Base-by-base conservation (phyloP, 2,329 filamentous ascomycete species). In the Pseudogymnoascus sp. region DNA sequence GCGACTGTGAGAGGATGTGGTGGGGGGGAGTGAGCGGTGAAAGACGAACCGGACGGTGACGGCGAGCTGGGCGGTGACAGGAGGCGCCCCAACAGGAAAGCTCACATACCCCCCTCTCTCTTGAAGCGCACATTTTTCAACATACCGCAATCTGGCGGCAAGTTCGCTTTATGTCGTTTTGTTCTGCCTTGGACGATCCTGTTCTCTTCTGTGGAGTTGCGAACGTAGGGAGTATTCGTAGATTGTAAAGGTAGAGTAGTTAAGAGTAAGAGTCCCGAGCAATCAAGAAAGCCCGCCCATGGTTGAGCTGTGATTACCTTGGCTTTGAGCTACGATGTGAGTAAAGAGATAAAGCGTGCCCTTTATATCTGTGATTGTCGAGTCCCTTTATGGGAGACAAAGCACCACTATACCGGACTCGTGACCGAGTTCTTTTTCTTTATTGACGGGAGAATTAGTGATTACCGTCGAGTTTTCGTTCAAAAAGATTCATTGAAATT, bases 91-190 rank as follows among this genome's bases (percentile, higher is more conserved):
- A 6, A 25, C 21, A 6, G n/a, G 13, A 25, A 48, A 25, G 2
- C 6, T 16, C 19, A 23, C 19, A 4, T 4, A 23, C 41, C 10
- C 8, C 13, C 10, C 21, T 23, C 21, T 48, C 43, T n/a, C 4
- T 3, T 4, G 13, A 8, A 8, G 3, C 43, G 13, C 7, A 3
- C 1, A 28, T n/a, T 14, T 7, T 25, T 14, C 21, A 28, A 3
- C 16, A 28, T 51, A 13, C 23, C 23, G 7, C n/a, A 51, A 28
- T 51, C 8, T 28, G 6, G 13, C 13, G 13, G 6, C 21, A 48
- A 7, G 4, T 3, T 3, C 1, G 14, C 1, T 4, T 1, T 21
- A 4, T 11, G 2, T 3, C 1, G 4, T 13, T 4, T 13, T 19
- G 2, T 1, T 8, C 11, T 2, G 1, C 8, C 11, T 48, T 48